Base-by-base conservation (phyloP, 495 filamentous ascomycete species). In the Darksidea phi region DNA sequence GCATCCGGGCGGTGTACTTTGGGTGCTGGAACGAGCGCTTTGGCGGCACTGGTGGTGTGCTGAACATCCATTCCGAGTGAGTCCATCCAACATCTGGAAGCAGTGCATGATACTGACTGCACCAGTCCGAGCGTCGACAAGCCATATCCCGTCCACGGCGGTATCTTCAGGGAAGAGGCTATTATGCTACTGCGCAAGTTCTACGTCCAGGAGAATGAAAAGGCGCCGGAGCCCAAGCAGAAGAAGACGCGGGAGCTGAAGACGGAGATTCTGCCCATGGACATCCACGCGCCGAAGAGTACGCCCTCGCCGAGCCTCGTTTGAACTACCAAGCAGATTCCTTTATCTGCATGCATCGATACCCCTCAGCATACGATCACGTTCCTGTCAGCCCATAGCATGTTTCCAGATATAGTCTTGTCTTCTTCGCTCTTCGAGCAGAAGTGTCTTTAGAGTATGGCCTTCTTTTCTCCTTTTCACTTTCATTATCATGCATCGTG, bases 1-100 rank as follows among this genome's bases (percentile, higher is more conserved):
- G 82, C 6, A 87, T 98, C 69, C 80, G 86, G 54, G 84, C 81
- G 52, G 94, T 97, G 1, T 97, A 89, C 74, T 97, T 89, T 73
- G 95, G 94, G n/a, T 95, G 91, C 59, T 79, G 84, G 47, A 98
- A 98, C 76, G 94, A 97, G 68, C 86, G 93, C 46, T 98, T 98
- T 76, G 94, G 94, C 15, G 94, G 94, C 26, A 95, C 89, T 43
- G 94, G 95, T 6, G 92, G 94, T 36, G 93, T 97, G 1, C 80
- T 98, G 68, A 83, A 82, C 28, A 79, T 97, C 25, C 91, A 97
- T 72, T 83, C 84, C 42, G 90, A 92, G 82, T 88, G 54, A 62
- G 76, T 72, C 38, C 7, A 41, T 18, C 13, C 6, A 21, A 1
- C 32, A 23, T 11, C 32, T 23, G 23, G 46, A 6, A 6, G 24